Base-by-base conservation (phyloP, 2,329 filamentous ascomycete genomes). In the Trichoderma brevicompactum region DNA sequence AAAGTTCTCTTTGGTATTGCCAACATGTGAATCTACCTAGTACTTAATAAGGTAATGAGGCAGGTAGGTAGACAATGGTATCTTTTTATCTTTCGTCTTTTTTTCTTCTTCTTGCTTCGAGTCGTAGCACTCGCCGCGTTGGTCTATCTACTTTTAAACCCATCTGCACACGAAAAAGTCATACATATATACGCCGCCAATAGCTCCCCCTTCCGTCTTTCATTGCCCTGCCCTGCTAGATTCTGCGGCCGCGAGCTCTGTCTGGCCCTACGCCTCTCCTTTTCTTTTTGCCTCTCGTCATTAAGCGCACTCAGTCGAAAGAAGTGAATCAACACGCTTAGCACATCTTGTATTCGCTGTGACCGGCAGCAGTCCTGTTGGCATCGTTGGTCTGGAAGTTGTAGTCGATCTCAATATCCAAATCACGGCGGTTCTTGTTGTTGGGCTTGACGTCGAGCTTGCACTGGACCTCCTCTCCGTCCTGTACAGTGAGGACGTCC, bases 361-460 rank as follows among this genome's bases (percentile, higher is more conserved):
- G 77, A 64, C 93, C 94, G 74, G 88, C 79, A 5, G 88, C 87
- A 66, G 82, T 80, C 70, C 95, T 87, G 68, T 84, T 90, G 38
- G 81, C 78, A 75, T 98, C 94, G 32, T 87, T 80, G 3, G 93
- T 92, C 73, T 92, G 85, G 60, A 97, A 86, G 74, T 87, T 84
- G 81, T 98, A 98, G 52, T 88, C 83, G 74, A 99, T 87, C 74
- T 86, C 88, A 76, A 99, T 96, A 79, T 99, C 95, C 64, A 99
- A 85, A 77, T 99, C 95, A 70, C 95, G 90, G 78, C 90, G 89
- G 84, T 99, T 98, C 86, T 95, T 94, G 69, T 90, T 85, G 77
- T 97, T 99, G 61, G 95, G 95, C 79, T 89, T 90, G 81, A 94
- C 96, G 69, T 87, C 84, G 46, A 99, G 81, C 38, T 84, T 82